Base-by-base conservation (phyloP, 192 early-diverging fungal genomes). In the Entophlyctis helioformis region DNA sequence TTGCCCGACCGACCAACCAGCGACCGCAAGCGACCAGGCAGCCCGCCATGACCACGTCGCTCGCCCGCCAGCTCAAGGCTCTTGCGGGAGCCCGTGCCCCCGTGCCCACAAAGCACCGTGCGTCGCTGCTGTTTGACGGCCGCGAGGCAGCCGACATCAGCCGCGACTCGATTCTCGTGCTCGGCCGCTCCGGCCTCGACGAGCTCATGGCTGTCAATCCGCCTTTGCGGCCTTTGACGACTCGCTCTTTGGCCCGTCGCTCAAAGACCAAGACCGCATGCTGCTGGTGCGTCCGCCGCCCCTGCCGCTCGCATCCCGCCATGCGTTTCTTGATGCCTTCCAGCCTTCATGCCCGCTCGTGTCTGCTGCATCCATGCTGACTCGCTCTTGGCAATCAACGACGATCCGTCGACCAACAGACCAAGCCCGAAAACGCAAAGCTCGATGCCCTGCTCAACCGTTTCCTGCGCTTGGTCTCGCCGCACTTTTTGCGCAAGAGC, bases 141-240 rank as follows among this genome's bases (percentile, higher is more conserved):
- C 78, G 76, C 58, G 72, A 84, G 60, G 93, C 93, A 1, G 86
- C 88, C 2, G 85, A 95, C 51, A 74, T 88, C 45, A 89, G 93
- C 63, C 63, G 69, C 41, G 87, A 93, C 45, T 83, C 84, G 26
- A 78, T 97, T 44, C 88, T 82, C 51, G 76, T 79, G 36, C 80
- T 97, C 50, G 91, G 85, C 8, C 62, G 64, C 11, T 78, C 78
- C 48, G 91, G 89, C 21, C 72, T 91, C 15, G 53, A 71, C 27
- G 86, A 91, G 48, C 72, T 97, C 35, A 53, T 63, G 4, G 66
- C 71, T 34, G 54, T 82, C 16, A 79, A 89, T 64, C 37, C 54
- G 21, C 57, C 16, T 90, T 96, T 46, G 50, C 44, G 13, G 48
- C 62, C 8, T 93, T 82, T 51, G 77, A 84, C 27, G 46, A 55